Evolutionary conservation across 108 stramenopile species (phyloP), one percentile per base, ranked within the genome.

Genomic region (Nitzschia putrida): DNA sequence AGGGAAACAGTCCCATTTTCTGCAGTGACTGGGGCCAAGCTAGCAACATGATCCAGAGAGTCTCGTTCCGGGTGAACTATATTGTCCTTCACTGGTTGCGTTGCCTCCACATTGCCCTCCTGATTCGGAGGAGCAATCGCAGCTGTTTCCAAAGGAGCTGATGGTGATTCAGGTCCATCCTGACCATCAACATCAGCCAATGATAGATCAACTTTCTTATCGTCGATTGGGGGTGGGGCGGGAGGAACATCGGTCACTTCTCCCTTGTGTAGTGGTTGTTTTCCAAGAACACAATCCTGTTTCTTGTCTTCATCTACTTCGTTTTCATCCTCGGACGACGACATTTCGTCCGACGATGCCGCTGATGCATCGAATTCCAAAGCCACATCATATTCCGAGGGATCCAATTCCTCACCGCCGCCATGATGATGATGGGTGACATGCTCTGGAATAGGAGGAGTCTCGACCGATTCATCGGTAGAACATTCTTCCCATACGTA

Each of bases 241-340:
- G 1, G 20, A 20, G 20, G 3, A 50, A 50, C 16, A 3, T 2
- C 49, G 18, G 5, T 5, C 3, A 16, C 49, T 20, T 38, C 29
- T 60, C 59, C 13, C 39, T 26, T 5, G 34, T 40, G 18, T 14
- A 39, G 29, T 5, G 3, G 6, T 13, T 38, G 34, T 16, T 60
- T 25, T 4, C 29, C 29, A 37, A 8, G 10, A 8, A 23, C 57
- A 25, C 8, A 14, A 20, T 10, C 11, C 24, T 21, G 40, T 41
- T 60, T 16, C 21, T 41, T 26, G 4, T 60, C 59, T 2, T 41
- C 37, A 8, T 37, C 39, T n/a, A 38, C 4, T 1, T 38, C 40
- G 16, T 60, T 34, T 6, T 39, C 59, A 18, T 60, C 59, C 26
- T 60, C 59, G n/a, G n/a, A n/a, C n/a, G n/a, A n/a, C n/a, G n/a